Conservation (phyloP, 345 rosid genomes). For the Eucalyptus cloeziana region DNA sequence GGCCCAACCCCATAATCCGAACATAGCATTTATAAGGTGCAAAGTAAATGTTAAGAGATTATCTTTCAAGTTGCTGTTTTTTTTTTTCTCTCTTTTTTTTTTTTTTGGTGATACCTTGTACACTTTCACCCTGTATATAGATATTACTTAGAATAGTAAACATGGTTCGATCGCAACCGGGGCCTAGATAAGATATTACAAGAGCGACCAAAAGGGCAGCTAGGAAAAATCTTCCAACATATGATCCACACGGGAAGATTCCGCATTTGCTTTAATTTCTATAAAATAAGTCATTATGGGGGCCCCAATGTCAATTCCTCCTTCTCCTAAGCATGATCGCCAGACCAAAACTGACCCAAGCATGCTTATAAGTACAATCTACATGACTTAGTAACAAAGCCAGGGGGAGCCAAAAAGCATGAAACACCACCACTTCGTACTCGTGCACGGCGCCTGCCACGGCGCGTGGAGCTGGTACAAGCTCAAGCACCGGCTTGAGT, state of each 20-base stretch:
- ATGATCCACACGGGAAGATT: not conserved
- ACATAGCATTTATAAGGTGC: not conserved
- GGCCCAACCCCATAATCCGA: not conserved
- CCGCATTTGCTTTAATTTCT: not conserved
- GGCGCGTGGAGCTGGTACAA: slow-evolving; percentile 71
- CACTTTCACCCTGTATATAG: not conserved
- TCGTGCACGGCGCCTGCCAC: slow-evolving; percentile 55
- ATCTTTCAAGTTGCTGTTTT: not conserved
- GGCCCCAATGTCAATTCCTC: not conserved
- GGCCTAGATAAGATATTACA: not conserved
- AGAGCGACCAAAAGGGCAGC: not conserved
- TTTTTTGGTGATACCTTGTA: not conserved
- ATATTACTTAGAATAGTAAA: not conserved
- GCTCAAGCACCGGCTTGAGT: slow-evolving; percentile 38
- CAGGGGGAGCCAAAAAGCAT: not conserved
- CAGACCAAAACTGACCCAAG: not conserved
- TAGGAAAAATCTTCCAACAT: not conserved
- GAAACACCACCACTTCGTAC: slow-evolving; percentile 24
- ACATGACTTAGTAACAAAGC: not conserved
- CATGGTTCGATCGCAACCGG: not conserved
- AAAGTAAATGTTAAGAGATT: too few species aligned
- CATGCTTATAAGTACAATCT: not conserved
- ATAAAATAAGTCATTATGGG: not conserved
- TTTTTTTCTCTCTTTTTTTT: too few species aligned
- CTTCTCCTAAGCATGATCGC: not conserved